Base-by-base conservation (phyloP, 495 filamentous ascomycete species). In the Clavariopsis aquatica region DNA sequence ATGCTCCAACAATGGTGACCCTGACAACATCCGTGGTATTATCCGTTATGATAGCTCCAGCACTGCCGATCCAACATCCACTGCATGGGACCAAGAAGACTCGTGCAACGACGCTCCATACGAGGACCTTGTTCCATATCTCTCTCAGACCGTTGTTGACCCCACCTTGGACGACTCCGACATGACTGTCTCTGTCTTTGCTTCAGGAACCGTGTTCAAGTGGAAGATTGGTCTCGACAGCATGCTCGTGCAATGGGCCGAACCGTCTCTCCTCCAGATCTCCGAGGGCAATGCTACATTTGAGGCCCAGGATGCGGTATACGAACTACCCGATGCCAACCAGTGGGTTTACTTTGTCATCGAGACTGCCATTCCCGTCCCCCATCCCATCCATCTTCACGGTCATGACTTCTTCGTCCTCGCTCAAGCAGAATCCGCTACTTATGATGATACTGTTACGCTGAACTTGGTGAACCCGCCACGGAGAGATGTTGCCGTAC, bases 351-450 rank as follows among this genome's bases (percentile, higher is more conserved):
- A 69, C 36, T 61, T 31, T 9, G 57, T 69, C 27, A 66, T 69
- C 53, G 62, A 65, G 56, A 61, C 56, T 6, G 26, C 62, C 10
- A 47, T 74, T 27, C 65, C 70, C 6, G 46, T 74, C 0, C 70
- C 69, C 9, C 73, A 78, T 56, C 75, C 75, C 6, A 72, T 76
- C 66, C 74, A 77, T 67, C 61, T 77, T 8, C 75, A 77, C 55
- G 75, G 75, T 5, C 75, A 77, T 65, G 74, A 76, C 57, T 78
- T 75, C 61, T 73, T 65, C 49, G 60, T 76, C 17, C 72, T 78
- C 9, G 73, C 69, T 22, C 46, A 43, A 8, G 68, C 65, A 10
- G 56, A 49, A n/a, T 45, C 34, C 6, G 71, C 71, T 1, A 57
- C 20, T 8, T 69, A 56, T 31, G 59, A 60, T 43, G 47, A n/a